phyloP scores from a whole-genome alignment of 2,329 filamentous ascomycete species.

The Leptographium flavum region DNA sequence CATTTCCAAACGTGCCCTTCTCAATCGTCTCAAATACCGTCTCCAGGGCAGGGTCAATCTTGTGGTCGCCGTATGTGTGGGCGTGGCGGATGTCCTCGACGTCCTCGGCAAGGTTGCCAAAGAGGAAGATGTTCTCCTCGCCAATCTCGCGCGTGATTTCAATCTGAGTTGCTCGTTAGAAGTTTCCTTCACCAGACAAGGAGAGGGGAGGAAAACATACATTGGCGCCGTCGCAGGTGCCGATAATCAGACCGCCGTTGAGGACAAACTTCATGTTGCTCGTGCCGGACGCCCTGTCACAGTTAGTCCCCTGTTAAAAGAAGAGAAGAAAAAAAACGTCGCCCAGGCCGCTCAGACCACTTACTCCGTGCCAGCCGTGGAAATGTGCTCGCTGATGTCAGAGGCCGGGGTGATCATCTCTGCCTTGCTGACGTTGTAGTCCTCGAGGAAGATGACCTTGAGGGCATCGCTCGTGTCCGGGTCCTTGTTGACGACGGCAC shows the following conservation, averaged over 20 bases:
- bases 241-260: conserved; percentile 93
- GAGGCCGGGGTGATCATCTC: conserved; percentile 92
- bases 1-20: conserved; percentile 65
- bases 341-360: conserved; percentile 19
- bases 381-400: conserved; percentile 96
- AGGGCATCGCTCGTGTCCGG: conserved; percentile 81
- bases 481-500: conserved; percentile 81
- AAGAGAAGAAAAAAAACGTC: background rate
- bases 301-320: background rate
- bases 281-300: conserved; percentile 52
- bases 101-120: conserved; percentile 89
- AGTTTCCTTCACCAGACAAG: too few relatives aligned
- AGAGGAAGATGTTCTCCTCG: conserved; percentile 96
- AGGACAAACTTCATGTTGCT: conserved; percentile 99
- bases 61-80: conserved; percentile 71
- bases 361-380: conserved; percentile 85
- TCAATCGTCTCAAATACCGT: conserved; percentile 78
- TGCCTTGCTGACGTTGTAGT: conserved; percentile 99
- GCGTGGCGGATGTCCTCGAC: conserved; percentile 89
- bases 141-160: conserved; percentile 96
- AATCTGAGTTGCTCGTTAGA: too few relatives aligned
- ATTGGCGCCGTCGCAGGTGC: conserved; percentile 94
- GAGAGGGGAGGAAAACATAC: conserved; percentile 35
- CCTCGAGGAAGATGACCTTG: conserved; percentile 93
- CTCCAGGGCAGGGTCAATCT: conserved; percentile 60